Percentiles rank a stretch among this genome's conserved stretches.
These are phyloP conservation scores for Thalassiosira ordinaria DNA, from an alignment of 352 stramenopile species.

Conservation along the genomic window DNA sequence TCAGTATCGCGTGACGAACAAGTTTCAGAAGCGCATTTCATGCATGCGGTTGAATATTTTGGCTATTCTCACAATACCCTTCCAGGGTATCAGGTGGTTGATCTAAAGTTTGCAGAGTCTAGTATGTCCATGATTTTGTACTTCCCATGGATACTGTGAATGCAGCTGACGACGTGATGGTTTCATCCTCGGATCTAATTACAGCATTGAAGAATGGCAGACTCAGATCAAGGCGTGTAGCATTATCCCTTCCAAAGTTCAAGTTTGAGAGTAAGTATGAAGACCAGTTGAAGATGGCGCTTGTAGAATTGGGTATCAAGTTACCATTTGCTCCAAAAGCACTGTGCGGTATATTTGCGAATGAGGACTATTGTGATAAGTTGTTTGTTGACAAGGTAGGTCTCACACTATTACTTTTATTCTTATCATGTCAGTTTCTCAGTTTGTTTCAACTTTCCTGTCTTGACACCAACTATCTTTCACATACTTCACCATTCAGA, in stretches of 20 bases:
- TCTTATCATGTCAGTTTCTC: too few species aligned
- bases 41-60: constrained; percentile 31
- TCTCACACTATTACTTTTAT: too few species aligned
- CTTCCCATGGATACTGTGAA: constrained; percentile 11
- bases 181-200: constrained; percentile 14
- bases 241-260: constrained; percentile 43
- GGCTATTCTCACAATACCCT: constrained; percentile 37
- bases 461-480: too few species aligned
- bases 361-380: constrained; percentile 1
- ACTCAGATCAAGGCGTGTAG: constrained; percentile 19
- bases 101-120: constrained; percentile 18
- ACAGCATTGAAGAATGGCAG: constrained; percentile 20
- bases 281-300: constrained; percentile 17
- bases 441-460: too few species aligned
- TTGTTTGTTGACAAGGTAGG: constrained; percentile 26
- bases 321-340: constrained; percentile 20
- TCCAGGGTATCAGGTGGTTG: constrained; percentile 26
- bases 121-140: constrained; percentile 46
- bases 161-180: too few species aligned
- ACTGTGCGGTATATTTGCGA: constrained; percentile 32
- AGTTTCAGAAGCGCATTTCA: constrained; percentile 30
- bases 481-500: too few species aligned
- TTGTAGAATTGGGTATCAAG: constrained; percentile 20
- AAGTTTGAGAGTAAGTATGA: constrained; percentile 42
- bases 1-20: background rate